Evolutionary conservation across 2,329 filamentous ascomycete species (phyloP).

Genomic region (Calonectria multiphialidica): DNA sequence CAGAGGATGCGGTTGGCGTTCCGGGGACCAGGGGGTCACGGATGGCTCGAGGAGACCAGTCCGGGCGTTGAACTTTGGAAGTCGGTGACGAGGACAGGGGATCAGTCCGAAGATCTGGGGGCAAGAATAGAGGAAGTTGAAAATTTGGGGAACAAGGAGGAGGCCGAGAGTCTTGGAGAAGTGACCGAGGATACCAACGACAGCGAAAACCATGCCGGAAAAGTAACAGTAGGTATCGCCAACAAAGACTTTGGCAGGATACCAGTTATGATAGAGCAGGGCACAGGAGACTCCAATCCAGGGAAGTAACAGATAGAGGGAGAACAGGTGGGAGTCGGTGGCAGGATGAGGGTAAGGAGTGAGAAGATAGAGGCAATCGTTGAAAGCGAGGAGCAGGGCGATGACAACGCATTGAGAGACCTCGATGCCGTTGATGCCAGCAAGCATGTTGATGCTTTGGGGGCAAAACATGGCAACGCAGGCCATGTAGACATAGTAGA

Average conservation of each 20-base stretch:
- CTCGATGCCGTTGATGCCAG: constrained; percentile 98
- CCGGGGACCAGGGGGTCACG: constrained; percentile 78
- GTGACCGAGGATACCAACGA: constrained; percentile 95
- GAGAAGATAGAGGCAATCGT: constrained; percentile 89
- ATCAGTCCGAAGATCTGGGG: constrained; percentile 93
- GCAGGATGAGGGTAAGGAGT: constrained; percentile 91
- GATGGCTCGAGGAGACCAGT: constrained; percentile 90
- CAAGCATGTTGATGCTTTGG: constrained; percentile 99
- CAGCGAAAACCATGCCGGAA: constrained; percentile 98
- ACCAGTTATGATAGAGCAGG: constrained; percentile 93
- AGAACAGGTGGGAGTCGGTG: constrained; percentile 95
- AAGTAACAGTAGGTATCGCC: constrained; percentile 99
- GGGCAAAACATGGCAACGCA: constrained; percentile 97
- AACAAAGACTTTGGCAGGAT: constrained; percentile 93
- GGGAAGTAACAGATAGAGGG: constrained; percentile 91
- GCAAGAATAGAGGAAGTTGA: constrained; percentile 95
- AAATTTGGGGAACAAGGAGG: constrained; percentile 91
- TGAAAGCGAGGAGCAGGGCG: constrained; percentile 83
- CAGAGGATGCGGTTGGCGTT: constrained; percentile 74
- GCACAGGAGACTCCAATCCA: constrained; percentile 94
- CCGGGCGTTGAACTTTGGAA: constrained; percentile 88
- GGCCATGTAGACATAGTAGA: constrained; percentile 98
- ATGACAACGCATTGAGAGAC: constrained; percentile 95
- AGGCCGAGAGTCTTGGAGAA: constrained; percentile 97
- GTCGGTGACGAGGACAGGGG: constrained; percentile 91